Evolutionary conservation across 73 alveolate species (phyloP).

Genomic region (Durusdinium trenchii): DNA sequence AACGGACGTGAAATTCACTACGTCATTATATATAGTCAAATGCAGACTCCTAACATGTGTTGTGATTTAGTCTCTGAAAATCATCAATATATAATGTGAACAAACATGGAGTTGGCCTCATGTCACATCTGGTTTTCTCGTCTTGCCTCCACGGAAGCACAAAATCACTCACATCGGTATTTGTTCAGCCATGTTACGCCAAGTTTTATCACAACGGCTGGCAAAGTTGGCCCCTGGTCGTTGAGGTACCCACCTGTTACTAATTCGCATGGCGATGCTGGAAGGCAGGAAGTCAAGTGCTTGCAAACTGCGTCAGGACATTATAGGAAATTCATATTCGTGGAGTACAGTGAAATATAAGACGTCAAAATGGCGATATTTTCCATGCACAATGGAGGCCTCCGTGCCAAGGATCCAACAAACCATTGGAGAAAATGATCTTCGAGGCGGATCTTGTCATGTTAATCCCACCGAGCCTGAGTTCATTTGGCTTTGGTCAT

Average conservation of each 20-base stretch:
- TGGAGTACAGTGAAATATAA: background rate
- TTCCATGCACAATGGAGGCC: background rate
- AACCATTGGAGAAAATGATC: slow-evolving; percentile 72
- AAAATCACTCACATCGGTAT: background rate
- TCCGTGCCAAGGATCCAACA: slow-evolving; percentile 82
- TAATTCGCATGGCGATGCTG: too few relatives aligned
- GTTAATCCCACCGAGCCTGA: slow-evolving; percentile 61
- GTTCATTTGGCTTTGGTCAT: background rate
- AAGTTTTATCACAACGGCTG: slow-evolving; percentile 58
- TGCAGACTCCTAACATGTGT: background rate
- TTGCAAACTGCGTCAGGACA: too few relatives aligned
- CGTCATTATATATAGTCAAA: background rate
- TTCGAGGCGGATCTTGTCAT: slow-evolving; percentile 50
- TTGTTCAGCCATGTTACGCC: background rate
- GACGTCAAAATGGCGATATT: background rate
- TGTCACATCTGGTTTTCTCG: background rate
- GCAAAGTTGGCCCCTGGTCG: slow-evolving; percentile 44
- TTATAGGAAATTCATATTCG: too few relatives aligned
- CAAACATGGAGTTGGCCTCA: background rate
- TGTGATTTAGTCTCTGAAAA: background rate
- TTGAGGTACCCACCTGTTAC: slow-evolving; percentile 57
- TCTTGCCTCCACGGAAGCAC: background rate
- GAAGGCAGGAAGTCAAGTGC: too few relatives aligned
- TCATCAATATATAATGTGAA: background rate
- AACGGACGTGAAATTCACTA: background rate